phyloP scores from a whole-genome alignment of 2,329 filamentous ascomycete species.

The Diplodia seriata region DNA sequence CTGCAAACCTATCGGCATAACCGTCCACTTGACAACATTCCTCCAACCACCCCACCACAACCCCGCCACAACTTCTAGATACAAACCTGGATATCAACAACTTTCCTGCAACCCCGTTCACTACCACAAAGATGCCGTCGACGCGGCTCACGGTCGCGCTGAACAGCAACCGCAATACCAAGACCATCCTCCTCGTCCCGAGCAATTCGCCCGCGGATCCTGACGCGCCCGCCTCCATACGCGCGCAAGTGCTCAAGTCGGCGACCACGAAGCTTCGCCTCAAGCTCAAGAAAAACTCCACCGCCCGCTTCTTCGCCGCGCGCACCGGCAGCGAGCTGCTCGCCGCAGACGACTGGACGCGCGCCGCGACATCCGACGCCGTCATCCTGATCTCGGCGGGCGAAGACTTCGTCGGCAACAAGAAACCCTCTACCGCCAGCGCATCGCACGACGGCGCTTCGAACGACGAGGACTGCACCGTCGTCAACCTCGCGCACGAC shows the following conservation, averaged over 20 bases:
- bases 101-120: no score
- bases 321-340: slow-evolving; percentile 42
- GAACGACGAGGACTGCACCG: slow-evolving; percentile 34
- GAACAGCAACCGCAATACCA: slow-evolving; percentile 44
- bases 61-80: background rate
- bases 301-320: slow-evolving; percentile 40
- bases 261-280: slow-evolving; percentile 44
- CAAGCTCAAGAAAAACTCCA: slow-evolving; percentile 37
- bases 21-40: background rate
- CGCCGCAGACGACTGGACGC: slow-evolving; percentile 41
- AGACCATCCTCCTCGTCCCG: slow-evolving; percentile 41
- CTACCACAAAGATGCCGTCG: slow-evolving; percentile 7
- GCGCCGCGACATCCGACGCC: slow-evolving; percentile 39
- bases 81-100: background rate
- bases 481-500: slow-evolving; percentile 40
- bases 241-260: slow-evolving; percentile 41
- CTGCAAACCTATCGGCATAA: background rate
- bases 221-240: slow-evolving; percentile 36
- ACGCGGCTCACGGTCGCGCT: slow-evolving; percentile 42
- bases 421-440: slow-evolving; percentile 33
- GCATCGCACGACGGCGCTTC: slow-evolving; percentile 19
- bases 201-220: slow-evolving; percentile 36
- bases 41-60: background rate
- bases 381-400: slow-evolving; percentile 41
- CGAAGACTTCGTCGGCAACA: slow-evolving; percentile 44